Base-by-base conservation (phyloP, 2,329 filamentous ascomycete genomes). In the Fusarium staphyleae region DNA sequence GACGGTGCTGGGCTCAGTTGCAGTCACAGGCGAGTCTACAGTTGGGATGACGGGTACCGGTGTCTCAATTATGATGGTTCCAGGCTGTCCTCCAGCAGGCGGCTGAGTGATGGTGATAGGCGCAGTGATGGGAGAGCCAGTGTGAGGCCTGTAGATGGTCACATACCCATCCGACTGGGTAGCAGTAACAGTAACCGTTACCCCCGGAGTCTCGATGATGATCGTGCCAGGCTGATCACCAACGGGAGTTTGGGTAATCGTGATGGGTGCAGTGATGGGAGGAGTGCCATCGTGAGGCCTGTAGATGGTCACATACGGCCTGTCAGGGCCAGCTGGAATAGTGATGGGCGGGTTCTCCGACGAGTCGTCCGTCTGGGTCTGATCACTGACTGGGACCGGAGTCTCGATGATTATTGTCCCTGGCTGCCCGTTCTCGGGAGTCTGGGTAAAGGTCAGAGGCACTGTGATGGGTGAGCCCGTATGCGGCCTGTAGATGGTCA, bases 401-500 rank as follows among this genome's bases (percentile, higher is more conserved):
- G 58, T 62, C 32, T 61, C 58, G 7, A 61, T 41, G 4, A 61
- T 55, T 11, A 61, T 48, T 2, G 58, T 61, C 3, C 58, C 55
- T 10, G 55, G 55, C 9, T 29, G 44, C 1, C 36, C 46, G 14
- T 55, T 55, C 9, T 18, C 44, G 7, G 55, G 35, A 12, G 45
- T 39, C 9, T 59, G 15, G 5, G 55, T 59, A 15, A 46, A 49
- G 3, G 55, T 59, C 15, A 55, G 22, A 3, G 55, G 55, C 14
- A 22, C 28, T 4, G 18, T 40, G 15, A 59, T 55, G 5, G 55
- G 32, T 14, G 28, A 44, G 6, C 55, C 55, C 11, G 40, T 46
- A 30, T 59, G 44, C 12, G 55, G 55, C 33, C 49, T 55, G 11
- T 59, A 59, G 10, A 59, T 43, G n/a, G 55, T 59, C 32, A 59